Base-by-base conservation (phyloP, 2,329 filamentous ascomycete species). In the Cladosporium sp. region DNA sequence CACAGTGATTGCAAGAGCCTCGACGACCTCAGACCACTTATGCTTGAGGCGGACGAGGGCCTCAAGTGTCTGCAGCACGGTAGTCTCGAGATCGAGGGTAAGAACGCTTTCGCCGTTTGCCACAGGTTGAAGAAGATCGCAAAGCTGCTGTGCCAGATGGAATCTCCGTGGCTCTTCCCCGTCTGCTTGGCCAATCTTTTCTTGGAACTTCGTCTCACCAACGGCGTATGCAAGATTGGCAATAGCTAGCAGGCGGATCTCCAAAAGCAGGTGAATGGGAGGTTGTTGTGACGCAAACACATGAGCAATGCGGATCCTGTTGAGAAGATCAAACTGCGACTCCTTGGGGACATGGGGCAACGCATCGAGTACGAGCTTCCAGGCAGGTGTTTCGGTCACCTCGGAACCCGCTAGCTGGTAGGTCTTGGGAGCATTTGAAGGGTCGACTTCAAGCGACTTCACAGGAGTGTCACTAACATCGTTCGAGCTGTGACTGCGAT, bases 201-300 rank as follows among this genome's bases (percentile, higher is more conserved):
- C 90, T 54, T 93, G 84, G 73, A 99, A 97, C n/a, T 88, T 87
- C 4, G 85, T 81, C 74, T 99, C 96, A 2, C 86, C 85, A 71
- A 96, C 90, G 64, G 98, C 92, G 76, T 96, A 97, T 2, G 93
- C 92, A 68, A 99, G 79, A 73, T 98, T 99, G 28, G 92, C 91
- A 67, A 98, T 89, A 15, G 94, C 93, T 51, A 99, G 83, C 44
- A 98, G 83, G 36, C 94, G 90, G 63, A 94, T 88, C 59, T 76
- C 72, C 41, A 90, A 88, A 59, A 99, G 83, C 18, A 94, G 88
- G 74, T 92, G 90, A 54, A 93, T 87, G 26, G 86, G 86, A 66
- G 88, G 84, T 14, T 84, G 76, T 0, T 90, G 89, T 1, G 84
- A 85, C 36, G 87, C 83, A 66, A 99, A 83, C 15, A 92, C 92